Base-by-base conservation (phyloP, 1,139 yeast genomes). In the Yamadazyma oceani region DNA sequence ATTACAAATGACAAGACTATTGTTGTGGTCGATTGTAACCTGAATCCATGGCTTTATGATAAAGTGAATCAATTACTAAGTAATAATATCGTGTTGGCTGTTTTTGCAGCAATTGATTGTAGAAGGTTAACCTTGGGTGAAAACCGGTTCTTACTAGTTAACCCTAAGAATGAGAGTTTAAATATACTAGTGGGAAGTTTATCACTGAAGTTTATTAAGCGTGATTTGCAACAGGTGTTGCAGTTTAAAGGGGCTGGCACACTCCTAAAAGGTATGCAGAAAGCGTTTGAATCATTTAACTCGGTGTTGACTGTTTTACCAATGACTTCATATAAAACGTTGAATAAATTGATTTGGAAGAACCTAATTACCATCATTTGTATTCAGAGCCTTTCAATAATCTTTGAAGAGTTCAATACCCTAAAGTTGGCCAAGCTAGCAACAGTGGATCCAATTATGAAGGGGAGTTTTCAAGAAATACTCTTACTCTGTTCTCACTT, bases 351-450 rank as follows among this genome's bases (percentile, higher is more conserved):
- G 3, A 39, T 50, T 26, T 55, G 55, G 55, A 46, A 42, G 31
- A 39, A 38, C 12, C 23, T 53, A 2, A 37, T 56, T 9, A 23
- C 32, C 4, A 26, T 34, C 8, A 38, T 55, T 3, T 51, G 60
- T 39, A 43, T 55, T 26, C 50, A 51, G 7, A 11, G 53, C 5
- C 37, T 52, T 14, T 43, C 62, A 2, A 39, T 60, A 3, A 44
- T 56, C 5, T 57, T 49, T 41, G 61, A 57, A 23, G 55, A 58
- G 33, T 45, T 51, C 2, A 46, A 54, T 33, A 35, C 53, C 2
- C 25, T 46, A 12, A 33, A 32, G 10, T 39, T 59, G 26, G 37
- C 53, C 5, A 38, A 40, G 9, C n/a, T n/a, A n/a, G n/a, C n/a
- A n/a, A 39, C 35, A 10, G 17, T 31, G 3, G 29, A 37, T 8